Conservation (phyloP, 345 rosid species). For the Ricinus communis region DNA sequence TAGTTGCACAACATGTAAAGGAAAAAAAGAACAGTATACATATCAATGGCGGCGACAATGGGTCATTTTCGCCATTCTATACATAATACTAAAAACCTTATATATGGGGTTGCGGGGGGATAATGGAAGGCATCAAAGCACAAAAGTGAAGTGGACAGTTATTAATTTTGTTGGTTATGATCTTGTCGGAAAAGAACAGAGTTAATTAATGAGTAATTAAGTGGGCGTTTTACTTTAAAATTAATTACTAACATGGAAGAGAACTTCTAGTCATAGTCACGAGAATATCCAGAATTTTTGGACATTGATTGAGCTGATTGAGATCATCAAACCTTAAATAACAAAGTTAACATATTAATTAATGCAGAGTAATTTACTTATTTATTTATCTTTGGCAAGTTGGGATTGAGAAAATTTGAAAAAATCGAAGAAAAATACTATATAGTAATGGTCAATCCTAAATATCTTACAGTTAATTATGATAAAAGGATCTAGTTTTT, state of each 20-base stretch:
- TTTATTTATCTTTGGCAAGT: too few species aligned
- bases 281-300: not conserved
- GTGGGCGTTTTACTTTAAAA: not conserved
- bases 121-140: not conserved
- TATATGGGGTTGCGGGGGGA: not conserved
- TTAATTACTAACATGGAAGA: not conserved
- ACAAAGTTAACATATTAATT: not conserved
- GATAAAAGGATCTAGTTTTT: too few species aligned
- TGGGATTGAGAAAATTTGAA: too few species aligned
- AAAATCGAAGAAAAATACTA: too few species aligned
- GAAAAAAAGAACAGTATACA: not conserved
- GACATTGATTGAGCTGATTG: not conserved
- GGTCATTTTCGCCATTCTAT: conserved; percentile 22
- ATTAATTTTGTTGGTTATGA: conserved; percentile 15
- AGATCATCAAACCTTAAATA: not conserved
- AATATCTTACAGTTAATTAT: too few species aligned
- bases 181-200: conserved; percentile 14
- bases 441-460: too few species aligned
- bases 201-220: conserved; percentile 4
- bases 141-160: conserved; percentile 5
- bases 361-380: too few species aligned
- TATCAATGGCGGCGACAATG: not conserved
- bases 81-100: not conserved
- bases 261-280: conserved; percentile 3
- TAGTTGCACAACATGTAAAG: not conserved